These are phyloP conservation scores for Aspergillus taichungensis DNA, from an alignment of 495 filamentous ascomycete species.

Conservation along the genomic window DNA sequence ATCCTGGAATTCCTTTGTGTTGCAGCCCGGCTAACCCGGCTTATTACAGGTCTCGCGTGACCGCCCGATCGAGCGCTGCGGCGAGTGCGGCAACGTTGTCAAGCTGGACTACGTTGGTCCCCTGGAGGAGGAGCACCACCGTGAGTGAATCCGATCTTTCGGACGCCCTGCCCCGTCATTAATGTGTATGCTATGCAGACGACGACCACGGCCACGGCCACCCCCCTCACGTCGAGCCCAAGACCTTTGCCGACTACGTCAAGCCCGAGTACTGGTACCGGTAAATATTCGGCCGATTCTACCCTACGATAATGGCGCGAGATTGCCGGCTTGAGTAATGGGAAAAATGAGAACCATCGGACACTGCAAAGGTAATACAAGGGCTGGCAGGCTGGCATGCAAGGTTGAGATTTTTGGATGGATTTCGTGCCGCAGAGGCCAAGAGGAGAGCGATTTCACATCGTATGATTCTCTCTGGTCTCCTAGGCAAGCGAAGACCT, in stretches of 20 bases:
- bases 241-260: constrained; percentile 89
- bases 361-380: not conserved
- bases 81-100: constrained; percentile 89
- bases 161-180: not conserved
- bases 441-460: too few species aligned
- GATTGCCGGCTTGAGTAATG: constrained; percentile 3
- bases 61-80: constrained; percentile 86
- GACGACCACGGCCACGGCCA: constrained; percentile 43
- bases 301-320: constrained; percentile 10
- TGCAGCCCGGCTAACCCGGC: constrained; percentile 1
- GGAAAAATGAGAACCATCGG: constrained; percentile 2
- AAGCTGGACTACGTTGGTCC: constrained; percentile 96
- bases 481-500: too few species aligned
- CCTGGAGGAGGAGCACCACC: constrained; percentile 54
- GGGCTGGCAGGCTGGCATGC: not conserved
- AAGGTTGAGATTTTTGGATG: too few species aligned
- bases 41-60: constrained; percentile 65
- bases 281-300: constrained; percentile 24
- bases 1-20: not conserved
- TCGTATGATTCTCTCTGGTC: too few species aligned
- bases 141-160: constrained; percentile 18
- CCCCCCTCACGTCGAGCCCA: constrained; percentile 65
- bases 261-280: constrained; percentile 82
- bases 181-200: constrained; percentile 21
- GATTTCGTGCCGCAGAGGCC: too few species aligned